Evolutionary conservation across 257 asterid species (phyloP), one percentile per base, ranked within the genome.

Genomic region (Solanum chilense): DNA sequence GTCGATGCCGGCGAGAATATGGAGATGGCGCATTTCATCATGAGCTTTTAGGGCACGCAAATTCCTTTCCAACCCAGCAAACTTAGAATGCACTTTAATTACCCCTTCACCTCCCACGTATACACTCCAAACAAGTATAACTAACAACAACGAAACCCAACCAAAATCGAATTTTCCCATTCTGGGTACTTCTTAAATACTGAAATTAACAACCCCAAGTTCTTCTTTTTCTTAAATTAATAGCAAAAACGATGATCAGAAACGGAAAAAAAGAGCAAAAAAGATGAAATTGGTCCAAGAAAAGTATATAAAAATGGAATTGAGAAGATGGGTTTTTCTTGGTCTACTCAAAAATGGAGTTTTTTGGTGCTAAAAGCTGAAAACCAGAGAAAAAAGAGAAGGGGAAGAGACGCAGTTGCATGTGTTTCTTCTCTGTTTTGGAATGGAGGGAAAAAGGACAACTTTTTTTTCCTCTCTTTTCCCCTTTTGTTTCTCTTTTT

Each of bases 1-100:
- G 96, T 97, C 99, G 85, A 97, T 98, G 84, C 98, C 99, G 90
- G 98, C 93, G 89, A 92, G 89, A 47, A 93, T 92, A 76, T 92
- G 91, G 81, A 95, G 94, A 85, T 95, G 98, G 49, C 99, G 98
- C 77, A 94, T 86, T 90, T 90, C 94, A 84, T 97, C 99, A 89
- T 97, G 99, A 31, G 98, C 98, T 89, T 93, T 94, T 41, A 97
- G 94, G 87, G 94, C 95, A 86, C 94, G 92, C 78, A 97, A 93
- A 86, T 90, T 91, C 87, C 95, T 91, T 87, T 91, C 95, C 69
- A 90, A 89, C 85, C 98, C 99, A 37, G 95, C 87, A 90, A 94
- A 97, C 87, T 93, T 97, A 92, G 93, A 95, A 87, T 92, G 91
- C 87, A 97, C 99, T 87, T 89, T 89, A 88, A 97, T 93, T 14